A percentile compares a stretch with the other conserved stretches of the same genome.
Conservation (phyloP, 345 rosid genomes). For the Camelina laxa region DNA sequence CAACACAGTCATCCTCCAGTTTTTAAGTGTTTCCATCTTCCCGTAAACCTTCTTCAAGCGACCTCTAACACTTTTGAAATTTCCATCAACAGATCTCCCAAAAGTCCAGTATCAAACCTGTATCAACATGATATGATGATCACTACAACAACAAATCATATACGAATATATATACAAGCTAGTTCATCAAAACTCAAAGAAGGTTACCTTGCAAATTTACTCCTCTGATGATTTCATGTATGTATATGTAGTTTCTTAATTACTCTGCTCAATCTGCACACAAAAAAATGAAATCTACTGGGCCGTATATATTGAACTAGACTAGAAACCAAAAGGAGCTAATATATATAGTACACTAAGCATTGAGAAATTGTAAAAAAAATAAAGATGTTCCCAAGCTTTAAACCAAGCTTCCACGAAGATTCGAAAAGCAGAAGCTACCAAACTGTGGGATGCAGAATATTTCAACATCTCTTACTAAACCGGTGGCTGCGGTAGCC, state of each 20-base stretch:
- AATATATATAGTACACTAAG: too few relatives aligned
- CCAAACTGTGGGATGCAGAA: too few relatives aligned
- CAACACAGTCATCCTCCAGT: slow-evolving; percentile 16
- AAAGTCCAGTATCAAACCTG: slow-evolving; percentile 47
- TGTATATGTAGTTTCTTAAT: not conserved
- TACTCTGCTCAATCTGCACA: not conserved
- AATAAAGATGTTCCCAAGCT: too few relatives aligned
- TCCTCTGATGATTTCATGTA: not conserved
- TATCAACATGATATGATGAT: not conserved
- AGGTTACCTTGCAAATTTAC: not conserved
- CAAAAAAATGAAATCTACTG: not conserved
- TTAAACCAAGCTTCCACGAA: too few relatives aligned
- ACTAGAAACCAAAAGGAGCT: too few relatives aligned
- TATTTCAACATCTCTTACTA: too few relatives aligned
- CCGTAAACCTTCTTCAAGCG: slow-evolving; percentile 42
- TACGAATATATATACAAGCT: not conserved
- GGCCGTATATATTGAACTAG: too few relatives aligned
- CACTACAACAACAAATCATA: not conserved
- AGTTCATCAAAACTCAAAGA: not conserved
- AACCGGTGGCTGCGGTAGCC: too few relatives aligned
- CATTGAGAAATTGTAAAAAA: too few relatives aligned
- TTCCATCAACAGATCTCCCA: not conserved
- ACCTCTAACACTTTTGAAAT: slow-evolving; percentile 31
- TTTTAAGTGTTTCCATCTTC: slow-evolving; percentile 43
- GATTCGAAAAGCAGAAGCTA: too few relatives aligned